phyloP scores from a whole-genome alignment of 805 yeast genomes.

The Candida insectalens region DNA sequence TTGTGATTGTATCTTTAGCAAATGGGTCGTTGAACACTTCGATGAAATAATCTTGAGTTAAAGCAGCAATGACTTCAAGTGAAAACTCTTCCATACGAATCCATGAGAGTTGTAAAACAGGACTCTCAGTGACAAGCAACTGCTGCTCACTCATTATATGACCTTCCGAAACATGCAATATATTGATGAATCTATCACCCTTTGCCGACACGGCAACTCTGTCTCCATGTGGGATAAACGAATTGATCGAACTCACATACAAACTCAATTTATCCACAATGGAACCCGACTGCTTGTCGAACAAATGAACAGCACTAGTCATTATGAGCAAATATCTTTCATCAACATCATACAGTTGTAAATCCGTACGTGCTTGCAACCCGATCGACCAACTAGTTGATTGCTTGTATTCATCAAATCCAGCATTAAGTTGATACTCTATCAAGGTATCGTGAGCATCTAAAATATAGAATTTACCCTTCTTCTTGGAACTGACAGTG shows the following conservation, averaged over 20 bases:
- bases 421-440: background rate
- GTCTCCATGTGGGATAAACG: background rate
- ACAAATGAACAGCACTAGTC: conserved; percentile 7
- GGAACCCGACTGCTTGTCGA: conserved; percentile 4
- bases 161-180: conserved; percentile 26
- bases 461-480: background rate
- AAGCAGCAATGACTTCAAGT: conserved; percentile 34
- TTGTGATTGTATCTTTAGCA: conserved; percentile 8
- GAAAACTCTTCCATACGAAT: conserved; percentile 19
- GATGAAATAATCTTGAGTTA: conserved; percentile 67
- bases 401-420: background rate
- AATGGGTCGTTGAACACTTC: conserved; percentile 63
- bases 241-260: conserved; percentile 7
- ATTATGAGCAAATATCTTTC: conserved; percentile 1
- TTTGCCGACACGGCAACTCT: conserved; percentile 37
- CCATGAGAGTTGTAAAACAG: conserved; percentile 38
- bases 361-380: background rate
- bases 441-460: background rate
- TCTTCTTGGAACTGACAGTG: background rate
- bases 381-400: background rate
- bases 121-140: conserved; percentile 57
- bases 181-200: conserved; percentile 74
- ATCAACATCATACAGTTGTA: background rate
- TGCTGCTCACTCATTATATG: conserved; percentile 18
- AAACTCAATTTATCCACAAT: conserved; percentile 7